These are phyloP conservation scores for Debaryomycetaceae sp. DNA, from an alignment of 1,139 yeast genomes.

Conservation along the genomic window DNA sequence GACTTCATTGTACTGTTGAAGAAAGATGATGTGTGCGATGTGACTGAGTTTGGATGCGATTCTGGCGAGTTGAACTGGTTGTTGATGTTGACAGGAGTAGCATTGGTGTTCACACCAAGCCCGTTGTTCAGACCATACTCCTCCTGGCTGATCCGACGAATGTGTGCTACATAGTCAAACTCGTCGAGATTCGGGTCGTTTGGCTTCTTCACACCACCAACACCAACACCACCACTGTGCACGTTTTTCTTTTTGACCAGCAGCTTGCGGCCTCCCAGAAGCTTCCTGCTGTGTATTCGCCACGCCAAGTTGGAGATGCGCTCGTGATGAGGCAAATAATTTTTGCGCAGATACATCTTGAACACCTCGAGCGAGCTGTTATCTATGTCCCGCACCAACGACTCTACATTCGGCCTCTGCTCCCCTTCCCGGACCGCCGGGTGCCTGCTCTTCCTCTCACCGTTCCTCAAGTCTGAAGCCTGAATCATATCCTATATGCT, in stretches of 20 bases:
- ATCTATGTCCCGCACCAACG: slow-evolving; percentile 26
- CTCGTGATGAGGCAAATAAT: slow-evolving; percentile 42
- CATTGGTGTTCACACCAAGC: not conserved
- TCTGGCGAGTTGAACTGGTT: slow-evolving; percentile 10
- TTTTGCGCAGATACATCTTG: slow-evolving; percentile 44
- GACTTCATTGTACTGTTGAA: slow-evolving; percentile 9
- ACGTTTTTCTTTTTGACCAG: not conserved
- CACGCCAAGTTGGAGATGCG: slow-evolving; percentile 46
- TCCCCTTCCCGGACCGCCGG: not conserved
- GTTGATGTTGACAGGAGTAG: slow-evolving; percentile 2
- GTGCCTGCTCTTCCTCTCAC: not conserved
- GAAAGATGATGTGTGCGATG: slow-evolving; percentile 12
- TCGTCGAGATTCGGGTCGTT: slow-evolving; percentile 32
- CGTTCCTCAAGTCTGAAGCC: not conserved
- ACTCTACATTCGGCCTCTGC: slow-evolving; percentile 4
- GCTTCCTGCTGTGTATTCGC: slow-evolving; percentile 43
- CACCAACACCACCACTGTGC: not conserved
- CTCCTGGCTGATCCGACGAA: slow-evolving; percentile 41
- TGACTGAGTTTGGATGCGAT: slow-evolving; percentile 9
- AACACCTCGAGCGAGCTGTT: slow-evolving; percentile 33
- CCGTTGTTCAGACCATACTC: slow-evolving; percentile 21
- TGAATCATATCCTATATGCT: not conserved
- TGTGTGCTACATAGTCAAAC: slow-evolving; percentile 49
- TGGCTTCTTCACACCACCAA: not conserved
- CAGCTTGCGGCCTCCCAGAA: slow-evolving; percentile 11